These are phyloP conservation scores for Fragaria nilgerrensis DNA, from an alignment of 306 rosid species.

Conservation along the genomic window DNA sequence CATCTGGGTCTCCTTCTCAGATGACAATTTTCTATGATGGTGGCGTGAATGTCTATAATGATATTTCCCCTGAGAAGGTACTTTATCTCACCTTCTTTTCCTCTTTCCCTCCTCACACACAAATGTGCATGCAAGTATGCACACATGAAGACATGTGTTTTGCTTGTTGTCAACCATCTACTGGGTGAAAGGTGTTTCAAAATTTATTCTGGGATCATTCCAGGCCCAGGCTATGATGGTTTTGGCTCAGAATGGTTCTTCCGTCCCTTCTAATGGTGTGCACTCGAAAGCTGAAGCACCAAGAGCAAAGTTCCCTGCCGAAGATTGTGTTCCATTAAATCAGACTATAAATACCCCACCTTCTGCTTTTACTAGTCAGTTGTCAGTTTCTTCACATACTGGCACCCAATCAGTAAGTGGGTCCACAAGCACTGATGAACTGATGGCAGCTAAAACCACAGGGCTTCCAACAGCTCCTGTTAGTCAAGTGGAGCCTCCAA, in stretches of 20 bases:
- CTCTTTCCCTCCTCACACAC: not conserved
- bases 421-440: slow-evolving; percentile 78
- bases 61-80: slow-evolving; percentile 83
- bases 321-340: slow-evolving; percentile 43
- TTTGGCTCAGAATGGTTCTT: slow-evolving; percentile 60
- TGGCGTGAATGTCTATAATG: slow-evolving; percentile 66
- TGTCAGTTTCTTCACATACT: slow-evolving; percentile 71
- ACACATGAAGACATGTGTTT: not conserved
- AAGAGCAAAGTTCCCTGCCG: slow-evolving; percentile 42
- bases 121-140: not conserved
- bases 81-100: not conserved
- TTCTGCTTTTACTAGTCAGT: slow-evolving; percentile 62
- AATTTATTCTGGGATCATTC: slow-evolving; percentile 26
- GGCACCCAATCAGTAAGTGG: slow-evolving; percentile 75
- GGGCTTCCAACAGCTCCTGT: slow-evolving; percentile 46
- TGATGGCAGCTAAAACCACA: slow-evolving; percentile 47
- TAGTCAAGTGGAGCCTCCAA: slow-evolving; percentile 59
- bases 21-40: slow-evolving; percentile 89
- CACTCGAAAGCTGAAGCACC: slow-evolving; percentile 49
- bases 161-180: slow-evolving; percentile 6
- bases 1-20: slow-evolving; percentile 57
- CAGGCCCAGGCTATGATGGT: slow-evolving; percentile 91
- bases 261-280: slow-evolving; percentile 35
- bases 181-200: slow-evolving; percentile 21
- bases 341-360: slow-evolving; percentile 40